Base-by-base conservation (phyloP, 1,284 basidiomycete species). In the Cerioporus squamosus region DNA sequence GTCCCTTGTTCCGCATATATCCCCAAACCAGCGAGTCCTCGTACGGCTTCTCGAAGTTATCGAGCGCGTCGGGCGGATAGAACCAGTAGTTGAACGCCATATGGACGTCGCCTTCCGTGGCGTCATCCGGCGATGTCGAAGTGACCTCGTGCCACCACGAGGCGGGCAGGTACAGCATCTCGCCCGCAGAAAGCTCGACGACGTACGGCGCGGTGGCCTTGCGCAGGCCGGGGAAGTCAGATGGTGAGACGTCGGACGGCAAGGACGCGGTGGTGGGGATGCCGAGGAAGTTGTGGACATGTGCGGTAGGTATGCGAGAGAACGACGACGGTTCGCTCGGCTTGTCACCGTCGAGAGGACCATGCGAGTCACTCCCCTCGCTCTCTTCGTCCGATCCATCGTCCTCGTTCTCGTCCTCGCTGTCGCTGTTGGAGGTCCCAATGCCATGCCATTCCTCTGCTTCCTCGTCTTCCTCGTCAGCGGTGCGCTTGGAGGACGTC, bases 21-120 rank as follows among this genome's bases (percentile, higher is more conserved):
- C 33, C 10, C 33, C 33, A 74, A 1, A 72, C 67, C 6, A 69
- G 50, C 45, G 63, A 56, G 53, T 74, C 72, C 44, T 58, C 62
- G 46, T 72, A 74, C 26, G 72, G 72, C 48, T 66, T 57, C 14
- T 69, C 69, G 55, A 69, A 74, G 43, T 24, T 61, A 6, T 68
- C 67, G 31, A 67, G 61, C n/a, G 65, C 62, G 42, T 70, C 67
- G 10, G 72, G 72, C 10, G 72, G 72, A 43, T 74, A 74, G 64
- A 74, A 73, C 72, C 72, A 74, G 58, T 73, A 74, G 62, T 74
- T 74, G 64, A 74, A 71, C 33, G 72, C 72, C 72, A 74, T 74
- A 44, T 73, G 72, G 20, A 74, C 62, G 48, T 62, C 66, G 26
- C 55, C 54, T 31, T 51, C 57, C 29, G 54, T 55, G 23, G 36